Evolutionary conservation across 768 basidiomycete species (phyloP).

Genomic region (Mrakia frigida): DNA sequence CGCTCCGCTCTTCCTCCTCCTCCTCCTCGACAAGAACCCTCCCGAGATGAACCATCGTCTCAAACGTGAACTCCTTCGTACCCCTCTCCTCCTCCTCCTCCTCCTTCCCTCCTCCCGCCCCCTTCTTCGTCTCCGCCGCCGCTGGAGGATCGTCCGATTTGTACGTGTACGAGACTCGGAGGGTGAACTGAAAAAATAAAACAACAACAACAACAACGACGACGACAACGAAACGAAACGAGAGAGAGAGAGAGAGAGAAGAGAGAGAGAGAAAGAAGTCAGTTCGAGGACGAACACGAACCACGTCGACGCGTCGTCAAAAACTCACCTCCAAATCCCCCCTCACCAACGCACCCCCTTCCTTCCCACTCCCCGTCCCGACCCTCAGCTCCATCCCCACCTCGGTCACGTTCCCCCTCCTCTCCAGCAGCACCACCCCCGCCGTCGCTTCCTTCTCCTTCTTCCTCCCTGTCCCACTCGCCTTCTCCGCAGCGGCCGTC

Average conservation of each 20-base stretch:
- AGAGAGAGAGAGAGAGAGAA: background rate
- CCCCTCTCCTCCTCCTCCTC: slow-evolving; percentile 25
- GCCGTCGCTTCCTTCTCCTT: slow-evolving; percentile 45
- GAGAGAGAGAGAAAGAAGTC: background rate
- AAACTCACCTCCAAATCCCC: slow-evolving; percentile 63
- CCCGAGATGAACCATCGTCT: slow-evolving; percentile 75
- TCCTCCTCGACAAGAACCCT: slow-evolving; percentile 48
- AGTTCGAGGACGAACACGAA: background rate
- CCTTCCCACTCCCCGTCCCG: slow-evolving; percentile 59
- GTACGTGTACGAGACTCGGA: slow-evolving; percentile 91
- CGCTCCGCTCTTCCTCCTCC: background rate
- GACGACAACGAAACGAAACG: background rate
- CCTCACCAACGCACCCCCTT: slow-evolving; percentile 50
- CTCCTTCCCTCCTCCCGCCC: slow-evolving; percentile 12
- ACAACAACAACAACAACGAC: slow-evolving; percentile 15
- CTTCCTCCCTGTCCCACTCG: slow-evolving; percentile 47
- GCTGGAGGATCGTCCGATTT: slow-evolving; percentile 60
- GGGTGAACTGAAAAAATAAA: slow-evolving; percentile 67
- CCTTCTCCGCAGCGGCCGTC: slow-evolving; percentile 51
- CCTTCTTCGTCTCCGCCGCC: background rate
- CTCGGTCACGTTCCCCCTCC: slow-evolving; percentile 79
- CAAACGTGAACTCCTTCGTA: slow-evolving; percentile 75
- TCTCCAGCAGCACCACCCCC: slow-evolving; percentile 67
- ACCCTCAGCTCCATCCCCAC: slow-evolving; percentile 85
- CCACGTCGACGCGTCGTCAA: slow-evolving; percentile 11